These are phyloP conservation scores for Xylariaceae sp. DNA, from an alignment of 2,329 filamentous ascomycete species.

Conservation along the genomic window DNA sequence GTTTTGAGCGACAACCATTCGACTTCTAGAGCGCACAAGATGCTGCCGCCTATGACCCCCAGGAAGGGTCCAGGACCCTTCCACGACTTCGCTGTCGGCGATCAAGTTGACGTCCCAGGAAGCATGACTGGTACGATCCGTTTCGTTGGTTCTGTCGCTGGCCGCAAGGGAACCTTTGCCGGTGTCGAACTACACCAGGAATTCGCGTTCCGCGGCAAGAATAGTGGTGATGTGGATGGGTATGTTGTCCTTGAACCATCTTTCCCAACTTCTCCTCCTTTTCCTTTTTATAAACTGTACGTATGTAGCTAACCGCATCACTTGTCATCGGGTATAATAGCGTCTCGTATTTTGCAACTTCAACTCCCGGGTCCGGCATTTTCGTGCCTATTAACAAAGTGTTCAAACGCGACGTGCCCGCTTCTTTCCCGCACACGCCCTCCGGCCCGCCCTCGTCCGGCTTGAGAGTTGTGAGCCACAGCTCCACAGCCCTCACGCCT, in stretches of 20 bases:
- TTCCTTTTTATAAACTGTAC: constrained; percentile 13
- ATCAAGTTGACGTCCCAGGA: constrained; percentile 84
- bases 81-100: constrained; percentile 64
- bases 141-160: constrained; percentile 79
- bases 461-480: constrained; percentile 50
- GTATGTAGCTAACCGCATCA: constrained; percentile 9
- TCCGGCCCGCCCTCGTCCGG: constrained; percentile 56
- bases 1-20: constrained; percentile 45
- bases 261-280: background rate
- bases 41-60: constrained; percentile 50
- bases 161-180: constrained; percentile 86
- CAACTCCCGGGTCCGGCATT: constrained; percentile 76
- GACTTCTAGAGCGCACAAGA: constrained; percentile 11
- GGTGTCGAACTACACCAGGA: constrained; percentile 83
- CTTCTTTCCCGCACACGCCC: constrained; percentile 59
- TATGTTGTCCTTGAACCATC: constrained; percentile 35
- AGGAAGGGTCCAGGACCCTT: constrained; percentile 42
- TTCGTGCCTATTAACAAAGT: constrained; percentile 86
- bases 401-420: constrained; percentile 57
- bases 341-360: constrained; percentile 75
- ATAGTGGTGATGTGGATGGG: constrained; percentile 94
- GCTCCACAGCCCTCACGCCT: constrained; percentile 57
- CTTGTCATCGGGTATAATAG: constrained; percentile 36
- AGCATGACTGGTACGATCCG: constrained; percentile 87
- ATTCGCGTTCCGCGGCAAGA: constrained; percentile 82